A percentile compares a stretch with the other conserved stretches of the same genome.
phyloP scores from a whole-genome alignment of 345 rosid species.

The Eutrema yunnanense region DNA sequence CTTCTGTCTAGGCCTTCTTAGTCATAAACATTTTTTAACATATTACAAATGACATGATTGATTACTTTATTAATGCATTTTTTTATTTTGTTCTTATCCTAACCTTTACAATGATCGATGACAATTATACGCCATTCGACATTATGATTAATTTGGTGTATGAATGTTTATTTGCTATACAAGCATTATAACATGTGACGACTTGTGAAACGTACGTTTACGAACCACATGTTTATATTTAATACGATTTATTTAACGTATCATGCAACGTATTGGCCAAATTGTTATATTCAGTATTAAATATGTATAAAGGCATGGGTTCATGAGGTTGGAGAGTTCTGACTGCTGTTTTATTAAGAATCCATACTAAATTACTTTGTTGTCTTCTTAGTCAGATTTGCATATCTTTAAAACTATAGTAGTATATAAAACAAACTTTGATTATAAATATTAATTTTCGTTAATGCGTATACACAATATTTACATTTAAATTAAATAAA shows the following conservation, averaged over 20 bases:
- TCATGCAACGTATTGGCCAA: constrained; percentile 33
- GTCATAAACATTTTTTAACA: background rate
- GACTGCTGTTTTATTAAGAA: constrained; percentile 23
- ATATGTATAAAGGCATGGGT: constrained; percentile 3
- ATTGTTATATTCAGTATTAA: constrained; percentile 10
- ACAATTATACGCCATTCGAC: constrained; percentile 20
- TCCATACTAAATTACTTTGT: background rate
- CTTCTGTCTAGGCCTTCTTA: constrained; percentile 9
- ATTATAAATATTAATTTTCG: background rate
- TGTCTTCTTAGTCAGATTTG: constrained; percentile 11
- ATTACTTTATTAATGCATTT: background rate
- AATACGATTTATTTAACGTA: constrained; percentile 8
- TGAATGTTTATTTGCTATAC: constrained; percentile 24
- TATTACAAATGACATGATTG: background rate
- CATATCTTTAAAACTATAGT: background rate
- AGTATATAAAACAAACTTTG: background rate
- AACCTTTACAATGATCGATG: constrained; percentile 16
- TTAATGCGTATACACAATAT: background rate
- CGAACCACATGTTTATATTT: constrained; percentile 20
- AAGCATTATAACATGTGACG: constrained; percentile 24
- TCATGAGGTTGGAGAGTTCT: constrained; percentile 16
- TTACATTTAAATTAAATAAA: background rate
- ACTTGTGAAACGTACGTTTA: constrained; percentile 25
- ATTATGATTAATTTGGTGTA: constrained; percentile 22
- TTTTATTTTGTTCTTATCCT: constrained; percentile 20